Base-by-base conservation (phyloP, 2,329 filamentous ascomycete genomes). In the Colletotrichum sp. region DNA sequence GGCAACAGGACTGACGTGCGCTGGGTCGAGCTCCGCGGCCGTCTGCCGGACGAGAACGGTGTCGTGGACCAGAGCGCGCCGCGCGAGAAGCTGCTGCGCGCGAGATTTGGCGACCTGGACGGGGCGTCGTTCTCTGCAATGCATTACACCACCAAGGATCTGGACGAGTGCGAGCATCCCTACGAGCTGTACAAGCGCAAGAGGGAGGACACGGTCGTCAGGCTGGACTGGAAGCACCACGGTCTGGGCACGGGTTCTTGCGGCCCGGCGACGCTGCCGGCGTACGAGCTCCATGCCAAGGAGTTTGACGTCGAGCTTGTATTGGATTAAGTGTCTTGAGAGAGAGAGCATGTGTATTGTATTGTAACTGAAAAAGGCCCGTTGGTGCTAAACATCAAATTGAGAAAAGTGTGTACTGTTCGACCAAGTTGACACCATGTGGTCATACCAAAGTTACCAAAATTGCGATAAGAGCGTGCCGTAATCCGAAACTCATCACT, bases 1-100 rank as follows among this genome's bases (percentile, higher is more conserved):
- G 91, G 92, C 0, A 94, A 94, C 81, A 87, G 91, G 21, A 92
- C 90, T 1, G 92, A 94, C 79, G 90, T 90, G 2, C 86, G 90
- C 3, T 94, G 91, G 90, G 87, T 94, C 5, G 86, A 88, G 81
- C 85, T 91, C 70, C 79, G 82, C 24, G 81, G 81, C 8, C 71
- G 78, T 24, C 60, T 77, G 13, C 72, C 75, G 18, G 81, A 80
- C 8, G 81, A 78, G 55, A 77, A 82, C 2, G 79, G 81, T 1
- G 18, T 34, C 3, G n/a, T 62, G 9, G 52, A 55, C 21, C 3
- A 55, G n/a, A 39, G n/a, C 32, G 12, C 63, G 66, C 24, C 39
- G 21, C 69, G 30, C 4, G 68, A 69, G 52, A 79, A 83, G 1
- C 77, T 89, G 18, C 74, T 90, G 64, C 83, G 87, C 10, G 88